phyloP scores from a whole-genome alignment of 352 stramenopile genomes.

The Thalassiosira livingstoniorum region DNA sequence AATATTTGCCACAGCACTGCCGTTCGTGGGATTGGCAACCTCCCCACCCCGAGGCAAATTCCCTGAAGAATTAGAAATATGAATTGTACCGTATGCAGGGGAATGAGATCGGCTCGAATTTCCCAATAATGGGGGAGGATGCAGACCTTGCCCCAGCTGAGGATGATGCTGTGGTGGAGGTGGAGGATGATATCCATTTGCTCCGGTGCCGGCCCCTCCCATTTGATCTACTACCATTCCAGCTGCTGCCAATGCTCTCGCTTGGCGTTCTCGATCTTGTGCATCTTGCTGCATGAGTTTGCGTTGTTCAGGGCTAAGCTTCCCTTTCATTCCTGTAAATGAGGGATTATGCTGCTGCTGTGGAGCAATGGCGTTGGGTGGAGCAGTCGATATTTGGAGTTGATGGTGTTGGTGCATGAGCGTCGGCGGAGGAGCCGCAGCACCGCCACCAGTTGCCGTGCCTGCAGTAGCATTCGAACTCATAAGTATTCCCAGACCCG shows the following conservation, averaged over 20 bases:
- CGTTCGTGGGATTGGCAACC: constrained; percentile 16
- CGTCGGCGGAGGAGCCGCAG: constrained; percentile 7
- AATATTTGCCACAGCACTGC: constrained; percentile 32
- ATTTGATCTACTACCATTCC: constrained; percentile 75
- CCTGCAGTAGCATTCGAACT: constrained; percentile 26
- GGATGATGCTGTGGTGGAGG: too few species aligned
- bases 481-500: constrained; percentile 79
- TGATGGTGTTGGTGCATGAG: constrained; percentile 48
- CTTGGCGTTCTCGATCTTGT: constrained; percentile 79
- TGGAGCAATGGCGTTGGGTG: too few species aligned
- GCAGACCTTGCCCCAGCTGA: constrained; percentile 37
- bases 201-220: not conserved
- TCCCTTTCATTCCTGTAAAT: not conserved
- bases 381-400: too few species aligned
- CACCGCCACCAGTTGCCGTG: constrained; percentile 10
- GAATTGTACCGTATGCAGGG: not conserved
- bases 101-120: constrained; percentile 9
- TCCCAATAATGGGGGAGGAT: constrained; percentile 59
- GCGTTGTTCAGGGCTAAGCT: constrained; percentile 52
- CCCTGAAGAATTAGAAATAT: too few species aligned
- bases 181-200: too few species aligned
- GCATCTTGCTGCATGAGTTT: constrained; percentile 64
- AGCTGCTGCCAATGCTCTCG: constrained; percentile 72
- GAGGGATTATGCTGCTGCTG: too few species aligned
- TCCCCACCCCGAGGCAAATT: too few species aligned